Conservation (phyloP, 768 basidiomycete genomes). For the Suillus cothurnatus region DNA sequence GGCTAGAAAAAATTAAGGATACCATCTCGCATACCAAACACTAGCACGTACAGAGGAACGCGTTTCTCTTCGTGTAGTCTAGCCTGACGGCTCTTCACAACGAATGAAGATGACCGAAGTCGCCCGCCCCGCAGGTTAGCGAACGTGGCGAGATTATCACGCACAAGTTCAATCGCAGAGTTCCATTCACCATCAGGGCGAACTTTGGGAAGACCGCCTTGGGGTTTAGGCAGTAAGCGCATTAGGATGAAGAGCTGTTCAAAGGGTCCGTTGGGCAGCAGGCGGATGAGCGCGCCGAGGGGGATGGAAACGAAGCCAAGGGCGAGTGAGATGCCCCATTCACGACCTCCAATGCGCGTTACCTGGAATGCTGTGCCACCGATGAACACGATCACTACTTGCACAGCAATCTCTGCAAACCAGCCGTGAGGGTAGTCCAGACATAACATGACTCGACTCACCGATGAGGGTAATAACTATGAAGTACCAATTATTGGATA, state of each 20-base stretch:
- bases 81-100: conserved; percentile 76
- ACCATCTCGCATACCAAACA: conserved; percentile 15
- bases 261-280: conserved; percentile 79
- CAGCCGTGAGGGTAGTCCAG: conserved; percentile 10
- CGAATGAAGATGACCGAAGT: conserved; percentile 81
- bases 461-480: conserved; percentile 83
- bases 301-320: conserved; percentile 89
- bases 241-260: conserved; percentile 58
- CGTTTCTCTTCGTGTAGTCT: conserved; percentile 51
- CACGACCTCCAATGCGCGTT: conserved; percentile 69
- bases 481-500: conserved; percentile 82
- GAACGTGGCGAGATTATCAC: conserved; percentile 86
- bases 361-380: conserved; percentile 94
- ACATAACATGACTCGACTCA: conserved; percentile 36
- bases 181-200: conserved; percentile 70
- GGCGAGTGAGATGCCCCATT: conserved; percentile 93
- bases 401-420: conserved; percentile 76
- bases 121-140: conserved; percentile 87
- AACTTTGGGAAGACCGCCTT: conserved; percentile 60
- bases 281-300: conserved; percentile 78
- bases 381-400: conserved; percentile 87
- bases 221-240: conserved; percentile 63
- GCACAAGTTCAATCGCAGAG: conserved; percentile 77
- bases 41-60: conserved; percentile 48
- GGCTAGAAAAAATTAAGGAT: conserved; percentile 45